A percentile compares a stretch with the other conserved stretches of the same genome.
phyloP scores from a whole-genome alignment of 371 early-diverging fungal genomes.

The Sporodiniella umbellata region DNA sequence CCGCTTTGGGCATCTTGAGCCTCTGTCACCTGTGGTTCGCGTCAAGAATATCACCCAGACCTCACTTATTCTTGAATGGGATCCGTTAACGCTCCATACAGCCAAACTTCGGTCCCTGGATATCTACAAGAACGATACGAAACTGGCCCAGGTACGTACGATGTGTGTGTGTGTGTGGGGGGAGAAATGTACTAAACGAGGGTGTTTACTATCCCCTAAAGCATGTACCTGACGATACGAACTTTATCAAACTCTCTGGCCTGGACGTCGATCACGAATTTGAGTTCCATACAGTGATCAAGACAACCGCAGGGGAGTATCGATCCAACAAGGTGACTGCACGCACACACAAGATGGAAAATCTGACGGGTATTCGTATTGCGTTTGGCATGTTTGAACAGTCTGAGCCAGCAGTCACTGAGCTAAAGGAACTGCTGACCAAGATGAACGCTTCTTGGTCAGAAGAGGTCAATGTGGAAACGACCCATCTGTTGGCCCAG shows the following conservation, averaged over 20 bases:
- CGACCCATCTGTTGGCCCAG: conserved; percentile 90
- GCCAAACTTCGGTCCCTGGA: conserved; percentile 81
- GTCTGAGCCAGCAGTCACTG: conserved; percentile 58
- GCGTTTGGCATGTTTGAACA: conserved; percentile 87
- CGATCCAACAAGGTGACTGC: conserved; percentile 73
- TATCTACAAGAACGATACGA: conserved; percentile 76
- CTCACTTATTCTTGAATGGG: conserved; percentile 87
- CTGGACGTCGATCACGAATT: conserved; percentile 87
- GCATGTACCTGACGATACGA: conserved; percentile 57
- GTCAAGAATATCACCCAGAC: conserved; percentile 87
- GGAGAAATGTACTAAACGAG: conserved; percentile 3
- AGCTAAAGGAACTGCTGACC: conserved; percentile 72
- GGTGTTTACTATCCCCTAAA: not conserved
- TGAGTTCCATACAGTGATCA: conserved; percentile 79
- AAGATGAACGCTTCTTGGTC: conserved; percentile 88
- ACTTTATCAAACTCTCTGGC: conserved; percentile 80
- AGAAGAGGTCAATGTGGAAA: conserved; percentile 80
- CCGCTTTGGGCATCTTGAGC: conserved; percentile 76
- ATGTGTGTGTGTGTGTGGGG: too few species aligned
- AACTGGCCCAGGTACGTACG: conserved; percentile 52
- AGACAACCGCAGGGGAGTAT: conserved; percentile 87
- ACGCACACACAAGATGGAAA: conserved; percentile 87
- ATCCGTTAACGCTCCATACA: conserved; percentile 75
- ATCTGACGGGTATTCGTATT: conserved; percentile 91
- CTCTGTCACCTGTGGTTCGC: conserved; percentile 73